Base-by-base conservation (phyloP, 441 rosid species). In the Jatropha podagrica region DNA sequence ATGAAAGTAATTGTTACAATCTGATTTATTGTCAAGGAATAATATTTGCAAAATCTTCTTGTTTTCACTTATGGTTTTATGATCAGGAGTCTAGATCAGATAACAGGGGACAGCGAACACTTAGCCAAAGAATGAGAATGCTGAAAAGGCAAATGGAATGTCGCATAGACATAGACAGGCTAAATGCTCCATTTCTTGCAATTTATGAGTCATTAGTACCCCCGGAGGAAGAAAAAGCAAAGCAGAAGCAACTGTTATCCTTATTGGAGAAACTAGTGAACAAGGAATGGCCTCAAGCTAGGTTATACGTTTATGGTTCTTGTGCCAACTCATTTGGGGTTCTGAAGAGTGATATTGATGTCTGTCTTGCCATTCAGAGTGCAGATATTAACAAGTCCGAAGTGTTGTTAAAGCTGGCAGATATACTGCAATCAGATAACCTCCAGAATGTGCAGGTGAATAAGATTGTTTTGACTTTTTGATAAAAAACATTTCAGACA, bases 271-370 rank as follows among this genome's bases (percentile, higher is more conserved):
- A 83, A 77, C 81, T 95, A 74, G 95, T 95, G 60, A 68, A 74
- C 82, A 89, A 87, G 78, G 96, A 93, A 76, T 95, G 99, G 98
- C 97, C 99, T 63, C 83, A 87, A 59, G 99, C 97, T 65, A 85
- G 82, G 75, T 79, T 95, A 63, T 92, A 85, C 80, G 90, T 91
- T 9, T 95, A 95, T 76, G 99, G 99, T 70, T 93, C 99, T 58
- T 93, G 99, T 85, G 99, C 97, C 13, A 95, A 86, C 82, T 89
- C 96, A 48, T 95, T 95, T 82, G 98, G 96, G 72, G 90, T 92
- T 79, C 85, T 90, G 46, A 93, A 90, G 85, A 95, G 99, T 60
- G 99, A 95, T 83, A 88, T 95, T 67, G 99, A 93, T 87, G 94
- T 93, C 76, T 95, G 97, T 76, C 94, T 95, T 76, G 92, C 92